Conservation (phyloP, 768 basidiomycete genomes). For the Dacryopinax spathularia region DNA sequence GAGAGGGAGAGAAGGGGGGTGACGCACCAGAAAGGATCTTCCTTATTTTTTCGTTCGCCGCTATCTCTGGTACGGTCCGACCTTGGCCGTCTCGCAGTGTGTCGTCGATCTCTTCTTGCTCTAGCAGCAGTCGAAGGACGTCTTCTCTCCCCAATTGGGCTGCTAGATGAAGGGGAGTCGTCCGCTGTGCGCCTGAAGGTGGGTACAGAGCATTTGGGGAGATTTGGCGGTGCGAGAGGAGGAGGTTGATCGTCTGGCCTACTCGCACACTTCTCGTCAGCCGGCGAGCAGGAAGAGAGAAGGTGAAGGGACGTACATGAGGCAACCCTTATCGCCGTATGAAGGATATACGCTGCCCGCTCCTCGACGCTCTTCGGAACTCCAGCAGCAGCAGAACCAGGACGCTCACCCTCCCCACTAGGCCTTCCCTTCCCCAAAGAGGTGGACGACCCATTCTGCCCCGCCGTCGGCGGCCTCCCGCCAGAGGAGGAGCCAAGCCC, state of each 20-base stretch:
- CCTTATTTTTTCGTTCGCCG: slow-evolving; percentile 49
- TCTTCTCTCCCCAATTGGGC: slow-evolving; percentile 59
- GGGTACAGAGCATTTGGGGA: slow-evolving; percentile 69
- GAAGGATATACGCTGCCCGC: background rate
- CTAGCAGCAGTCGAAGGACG: slow-evolving; percentile 58
- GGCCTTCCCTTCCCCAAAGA: background rate
- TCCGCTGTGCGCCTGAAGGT: slow-evolving; percentile 34
- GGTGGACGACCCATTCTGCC: background rate
- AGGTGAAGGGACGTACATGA: background rate
- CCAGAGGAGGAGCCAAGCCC: background rate
- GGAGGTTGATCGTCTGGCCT: slow-evolving; percentile 54
- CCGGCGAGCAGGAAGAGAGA: no score
- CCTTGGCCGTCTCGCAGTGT: slow-evolving; percentile 53
- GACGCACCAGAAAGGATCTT: slow-evolving; percentile 49
- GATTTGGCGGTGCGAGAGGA: slow-evolving; percentile 59
- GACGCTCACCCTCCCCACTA: background rate
- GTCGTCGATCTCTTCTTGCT: slow-evolving; percentile 70
- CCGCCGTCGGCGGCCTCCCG: background rate
- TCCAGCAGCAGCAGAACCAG: background rate
- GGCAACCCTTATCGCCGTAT: background rate
- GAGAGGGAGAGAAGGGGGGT: slow-evolving; percentile 12
- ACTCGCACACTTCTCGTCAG: background rate
- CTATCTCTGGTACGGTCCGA: slow-evolving; percentile 55
- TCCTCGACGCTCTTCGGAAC: background rate
- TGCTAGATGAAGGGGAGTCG: slow-evolving; percentile 59